These are phyloP conservation scores for Prunus armeniaca DNA, from an alignment of 306 rosid species.

Conservation along the genomic window DNA sequence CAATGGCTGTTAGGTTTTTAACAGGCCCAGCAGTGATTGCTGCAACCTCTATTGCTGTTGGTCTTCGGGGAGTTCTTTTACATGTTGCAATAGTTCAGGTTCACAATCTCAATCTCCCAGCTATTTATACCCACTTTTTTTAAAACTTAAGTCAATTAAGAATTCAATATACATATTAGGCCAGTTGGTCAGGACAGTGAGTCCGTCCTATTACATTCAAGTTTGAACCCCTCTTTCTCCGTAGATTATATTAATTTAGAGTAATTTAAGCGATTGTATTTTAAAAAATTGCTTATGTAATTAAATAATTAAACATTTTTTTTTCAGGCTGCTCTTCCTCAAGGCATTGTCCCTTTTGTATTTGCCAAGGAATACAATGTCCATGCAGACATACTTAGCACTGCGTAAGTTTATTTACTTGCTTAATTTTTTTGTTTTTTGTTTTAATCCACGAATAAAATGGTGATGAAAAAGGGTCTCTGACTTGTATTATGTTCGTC, in stretches of 20 bases:
- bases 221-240: too few species aligned
- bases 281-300: not conserved
- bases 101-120: not conserved
- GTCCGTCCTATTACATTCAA: too few species aligned
- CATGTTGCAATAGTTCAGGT: constrained; percentile 94
- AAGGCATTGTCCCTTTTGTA: constrained; percentile 91
- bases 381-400: constrained; percentile 87
- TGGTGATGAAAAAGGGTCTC: not conserved
- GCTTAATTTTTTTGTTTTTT: not conserved
- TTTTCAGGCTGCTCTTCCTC: constrained; percentile 87
- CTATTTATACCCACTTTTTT: not conserved
- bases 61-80: constrained; percentile 76
- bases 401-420: constrained; percentile 54
- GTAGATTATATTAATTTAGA: too few species aligned
- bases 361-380: constrained; percentile 91
- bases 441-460: not conserved
- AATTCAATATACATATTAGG: not conserved
- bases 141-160: not conserved
- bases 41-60: constrained; percentile 68
- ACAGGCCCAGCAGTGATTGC: constrained; percentile 92
- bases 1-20: constrained; percentile 91
- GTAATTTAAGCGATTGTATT: too few species aligned
- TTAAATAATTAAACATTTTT: not conserved
- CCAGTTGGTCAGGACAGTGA: too few species aligned
- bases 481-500: not conserved